Conservation (phyloP, 352 stramenopile species). For the Saprolegnia diclina region DNA sequence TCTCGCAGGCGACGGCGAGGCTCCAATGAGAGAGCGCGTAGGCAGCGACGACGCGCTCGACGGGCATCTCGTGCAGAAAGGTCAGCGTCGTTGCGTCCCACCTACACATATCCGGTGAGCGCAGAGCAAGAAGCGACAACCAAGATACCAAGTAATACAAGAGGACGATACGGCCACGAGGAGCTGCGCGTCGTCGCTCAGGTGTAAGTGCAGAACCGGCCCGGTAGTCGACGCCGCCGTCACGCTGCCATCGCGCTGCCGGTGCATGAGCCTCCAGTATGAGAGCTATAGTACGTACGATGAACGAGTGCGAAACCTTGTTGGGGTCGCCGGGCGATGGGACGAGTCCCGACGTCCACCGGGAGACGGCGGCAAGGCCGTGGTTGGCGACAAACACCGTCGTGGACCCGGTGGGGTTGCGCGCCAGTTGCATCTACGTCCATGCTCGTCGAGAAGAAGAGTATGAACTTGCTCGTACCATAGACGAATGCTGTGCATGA, state of each 20-base stretch:
- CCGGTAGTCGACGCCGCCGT: background rate
- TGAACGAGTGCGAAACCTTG: background rate
- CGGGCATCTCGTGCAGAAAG: constrained; percentile 6
- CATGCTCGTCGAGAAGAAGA: background rate
- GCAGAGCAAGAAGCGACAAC: too few relatives aligned
- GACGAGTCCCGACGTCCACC: background rate
- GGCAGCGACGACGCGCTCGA: background rate
- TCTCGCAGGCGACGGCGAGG: background rate
- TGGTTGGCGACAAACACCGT: constrained; percentile 21
- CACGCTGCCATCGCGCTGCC: background rate
- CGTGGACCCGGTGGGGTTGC: background rate
- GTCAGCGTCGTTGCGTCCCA: constrained; percentile 3
- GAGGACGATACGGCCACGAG: constrained; percentile 9
- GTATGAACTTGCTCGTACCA: constrained; percentile 2
- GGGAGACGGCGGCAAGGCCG: background rate
- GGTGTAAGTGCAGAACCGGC: background rate
- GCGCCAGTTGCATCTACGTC: constrained; percentile 21
- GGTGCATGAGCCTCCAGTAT: too few relatives aligned
- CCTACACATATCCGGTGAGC: constrained; percentile 4
- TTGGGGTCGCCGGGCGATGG: background rate
- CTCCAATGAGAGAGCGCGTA: background rate
- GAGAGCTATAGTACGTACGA: background rate
- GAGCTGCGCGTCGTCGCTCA: background rate
- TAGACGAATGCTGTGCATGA: background rate
- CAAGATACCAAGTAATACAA: constrained; percentile 6